Conservation (phyloP, 257 asterid genomes). For the Solanum neorickii region DNA sequence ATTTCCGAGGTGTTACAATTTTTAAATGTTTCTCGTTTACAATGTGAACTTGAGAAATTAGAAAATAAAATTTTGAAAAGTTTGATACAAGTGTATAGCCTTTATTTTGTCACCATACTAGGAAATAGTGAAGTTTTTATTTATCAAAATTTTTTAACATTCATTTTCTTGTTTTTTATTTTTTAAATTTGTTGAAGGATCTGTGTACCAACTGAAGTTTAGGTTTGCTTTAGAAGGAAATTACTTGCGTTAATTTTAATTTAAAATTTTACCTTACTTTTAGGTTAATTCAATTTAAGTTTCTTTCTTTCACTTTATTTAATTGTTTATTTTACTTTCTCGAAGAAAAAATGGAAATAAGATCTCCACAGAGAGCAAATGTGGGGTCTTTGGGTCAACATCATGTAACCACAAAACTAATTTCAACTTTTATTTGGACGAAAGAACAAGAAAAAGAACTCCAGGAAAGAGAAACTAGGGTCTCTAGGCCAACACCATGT, state of each 20-base stretch:
- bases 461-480: not conserved
- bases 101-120: not conserved
- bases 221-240: not conserved
- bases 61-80: not conserved
- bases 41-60: not conserved
- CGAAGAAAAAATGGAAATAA: not conserved
- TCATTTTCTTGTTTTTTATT: not conserved
- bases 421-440: not conserved
- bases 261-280: not conserved
- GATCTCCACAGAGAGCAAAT: not conserved
- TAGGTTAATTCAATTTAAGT: not conserved
- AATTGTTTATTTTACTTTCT: not conserved
- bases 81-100: not conserved
- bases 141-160: not conserved
- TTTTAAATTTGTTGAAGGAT: not conserved
- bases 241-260: not conserved
- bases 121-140: not conserved
- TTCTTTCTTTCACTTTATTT: not conserved
- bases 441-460: not conserved
- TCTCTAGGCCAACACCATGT: not conserved
- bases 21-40: not conserved
- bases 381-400: not conserved
- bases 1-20: not conserved
- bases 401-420: not conserved
- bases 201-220: not conserved